These are phyloP conservation scores for Teunomyces aglyptinius DNA, from an alignment of 805 yeast species.

Conservation along the genomic window DNA sequence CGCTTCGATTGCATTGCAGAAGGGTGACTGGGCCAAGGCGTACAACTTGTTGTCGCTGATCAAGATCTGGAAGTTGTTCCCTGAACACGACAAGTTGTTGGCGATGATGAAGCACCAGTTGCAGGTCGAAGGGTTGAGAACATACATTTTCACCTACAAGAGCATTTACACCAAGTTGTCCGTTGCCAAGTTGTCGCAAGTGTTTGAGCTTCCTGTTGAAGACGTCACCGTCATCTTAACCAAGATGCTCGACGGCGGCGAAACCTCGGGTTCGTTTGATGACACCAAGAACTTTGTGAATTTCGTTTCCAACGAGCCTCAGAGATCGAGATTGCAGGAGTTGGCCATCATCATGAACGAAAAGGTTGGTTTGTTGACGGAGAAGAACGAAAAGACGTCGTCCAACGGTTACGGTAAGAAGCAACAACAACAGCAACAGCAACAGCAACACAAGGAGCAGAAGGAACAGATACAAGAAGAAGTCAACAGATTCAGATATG, in stretches of 20 bases:
- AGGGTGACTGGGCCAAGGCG: slow-evolving; percentile 86
- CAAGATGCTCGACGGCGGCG: slow-evolving; percentile 75
- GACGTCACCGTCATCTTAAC: slow-evolving; percentile 63
- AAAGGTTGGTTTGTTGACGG: slow-evolving; percentile 71
- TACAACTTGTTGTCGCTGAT: slow-evolving; percentile 69
- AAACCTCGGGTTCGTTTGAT: slow-evolving; percentile 72
- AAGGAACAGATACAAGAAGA: slow-evolving; percentile 36
- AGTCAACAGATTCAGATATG: slow-evolving; percentile 42
- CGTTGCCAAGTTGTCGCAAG: slow-evolving; percentile 56
- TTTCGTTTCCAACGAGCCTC: slow-evolving; percentile 69
- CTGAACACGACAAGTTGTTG: slow-evolving; percentile 64
- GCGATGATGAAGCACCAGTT: slow-evolving; percentile 73
- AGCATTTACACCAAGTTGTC: slow-evolving; percentile 74
- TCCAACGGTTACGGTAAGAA: slow-evolving; percentile 64
- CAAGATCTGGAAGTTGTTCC: slow-evolving; percentile 82
- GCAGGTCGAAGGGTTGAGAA: slow-evolving; percentile 87
- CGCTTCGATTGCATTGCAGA: slow-evolving; percentile 84
- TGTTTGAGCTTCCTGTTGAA: slow-evolving; percentile 61
- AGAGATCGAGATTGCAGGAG: slow-evolving; percentile 81
- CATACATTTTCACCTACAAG: slow-evolving; percentile 86
- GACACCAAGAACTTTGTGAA: slow-evolving; percentile 60
- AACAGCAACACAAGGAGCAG: slow-evolving; percentile 16
- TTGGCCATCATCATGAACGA: slow-evolving; percentile 83
- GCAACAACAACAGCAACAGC: slow-evolving; percentile 31
- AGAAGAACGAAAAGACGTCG: slow-evolving; percentile 81